A percentile compares a stretch with the other conserved stretches of the same genome.
Conservation (phyloP, 2,329 filamentous ascomycete species). For the Paraphoma chrysanthemicola region DNA sequence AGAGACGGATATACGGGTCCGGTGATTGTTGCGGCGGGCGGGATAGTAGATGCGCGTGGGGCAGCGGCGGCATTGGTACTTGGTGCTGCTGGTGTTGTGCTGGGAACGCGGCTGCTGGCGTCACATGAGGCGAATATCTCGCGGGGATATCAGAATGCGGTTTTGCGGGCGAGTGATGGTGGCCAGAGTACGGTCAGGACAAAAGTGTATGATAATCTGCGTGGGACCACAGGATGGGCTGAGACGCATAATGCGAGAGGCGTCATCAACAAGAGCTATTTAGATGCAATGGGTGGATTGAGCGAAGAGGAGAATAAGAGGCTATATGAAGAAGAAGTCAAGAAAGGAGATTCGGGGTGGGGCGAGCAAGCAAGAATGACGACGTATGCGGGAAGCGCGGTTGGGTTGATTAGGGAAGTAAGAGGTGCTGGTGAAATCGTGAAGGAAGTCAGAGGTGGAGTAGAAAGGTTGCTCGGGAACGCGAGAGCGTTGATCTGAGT, state of each 20-base stretch:
- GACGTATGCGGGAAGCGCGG: slow-evolving; percentile 68
- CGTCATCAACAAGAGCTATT: slow-evolving; percentile 62
- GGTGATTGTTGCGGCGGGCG: slow-evolving; percentile 64
- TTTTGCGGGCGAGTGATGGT: slow-evolving; percentile 58
- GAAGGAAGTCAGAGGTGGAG: slow-evolving; percentile 53
- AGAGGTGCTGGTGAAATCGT: slow-evolving; percentile 62
- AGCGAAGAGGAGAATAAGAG: slow-evolving; percentile 53
- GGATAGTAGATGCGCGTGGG: slow-evolving; percentile 64
- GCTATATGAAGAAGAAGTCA: slow-evolving; percentile 57
- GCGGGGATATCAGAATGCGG: slow-evolving; percentile 55
- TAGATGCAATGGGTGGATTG: slow-evolving; percentile 50
- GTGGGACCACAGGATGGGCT: slow-evolving; percentile 67
- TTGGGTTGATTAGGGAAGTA: slow-evolving; percentile 63
- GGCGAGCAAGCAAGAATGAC: slow-evolving; percentile 60
- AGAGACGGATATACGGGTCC: slow-evolving; percentile 31
- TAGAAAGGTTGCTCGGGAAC: slow-evolving; percentile 37
- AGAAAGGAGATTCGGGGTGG: slow-evolving; percentile 62
- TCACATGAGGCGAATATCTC: slow-evolving; percentile 55
- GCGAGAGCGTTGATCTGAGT: background rate
- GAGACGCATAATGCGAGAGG: slow-evolving; percentile 64
- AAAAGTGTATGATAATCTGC: slow-evolving; percentile 59
- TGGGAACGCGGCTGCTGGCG: slow-evolving; percentile 72
- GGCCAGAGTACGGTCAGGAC: slow-evolving; percentile 59
- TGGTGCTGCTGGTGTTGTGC: slow-evolving; percentile 60
- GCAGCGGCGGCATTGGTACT: slow-evolving; percentile 63